These are phyloP conservation scores for Cyberlindnera veronae DNA, from an alignment of 805 yeast species.

Conservation along the genomic window DNA sequence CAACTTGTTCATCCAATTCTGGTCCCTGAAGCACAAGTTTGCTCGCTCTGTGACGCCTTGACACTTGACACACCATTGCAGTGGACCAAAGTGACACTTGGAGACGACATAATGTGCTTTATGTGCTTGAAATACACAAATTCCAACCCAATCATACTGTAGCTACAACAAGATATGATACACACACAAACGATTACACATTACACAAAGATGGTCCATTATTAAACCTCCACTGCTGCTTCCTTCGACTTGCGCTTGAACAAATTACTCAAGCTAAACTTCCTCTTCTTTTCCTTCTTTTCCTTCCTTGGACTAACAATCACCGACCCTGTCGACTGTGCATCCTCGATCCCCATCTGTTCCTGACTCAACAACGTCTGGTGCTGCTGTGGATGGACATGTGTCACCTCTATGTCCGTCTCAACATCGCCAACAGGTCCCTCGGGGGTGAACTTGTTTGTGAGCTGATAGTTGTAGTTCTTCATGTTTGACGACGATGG, in stretches of 20 bases:
- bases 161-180: background rate
- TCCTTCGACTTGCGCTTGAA: constrained; percentile 5
- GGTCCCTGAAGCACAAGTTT: no score
- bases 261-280: constrained; percentile 6
- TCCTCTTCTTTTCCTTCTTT: constrained; percentile 3
- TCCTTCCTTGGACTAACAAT: background rate
- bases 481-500: background rate
- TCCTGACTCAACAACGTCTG: background rate
- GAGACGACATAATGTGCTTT: no score
- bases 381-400: background rate
- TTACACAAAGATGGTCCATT: background rate
- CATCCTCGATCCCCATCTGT: background rate
- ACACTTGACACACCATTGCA: no score
- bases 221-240: background rate
- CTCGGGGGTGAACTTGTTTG: constrained; percentile 9
- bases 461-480: constrained; percentile 11
- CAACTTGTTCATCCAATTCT: no score
- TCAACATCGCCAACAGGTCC: background rate
- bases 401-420: background rate
- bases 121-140: no score
- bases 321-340: background rate
- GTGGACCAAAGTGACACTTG: no score
- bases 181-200: no score
- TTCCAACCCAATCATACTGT: background rate
- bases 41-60: no score